phyloP scores from a whole-genome alignment of 2,329 filamentous ascomycete genomes.

The Botrytis fabae region DNA sequence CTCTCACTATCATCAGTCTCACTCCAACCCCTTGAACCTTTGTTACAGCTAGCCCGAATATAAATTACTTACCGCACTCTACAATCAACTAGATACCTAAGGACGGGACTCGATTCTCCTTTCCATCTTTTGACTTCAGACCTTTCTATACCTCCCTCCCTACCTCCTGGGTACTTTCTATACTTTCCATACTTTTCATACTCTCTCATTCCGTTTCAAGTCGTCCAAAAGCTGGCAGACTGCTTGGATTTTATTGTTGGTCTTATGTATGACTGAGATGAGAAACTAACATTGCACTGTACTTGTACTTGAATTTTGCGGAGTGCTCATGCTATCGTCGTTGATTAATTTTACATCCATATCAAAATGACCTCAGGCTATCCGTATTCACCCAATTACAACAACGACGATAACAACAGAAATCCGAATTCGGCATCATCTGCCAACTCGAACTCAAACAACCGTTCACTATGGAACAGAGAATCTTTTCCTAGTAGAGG shows the following conservation, averaged over 20 bases:
- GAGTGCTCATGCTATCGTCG: constrained; percentile 15
- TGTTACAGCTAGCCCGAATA: background rate
- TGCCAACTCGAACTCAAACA: background rate
- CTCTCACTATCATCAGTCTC: background rate
- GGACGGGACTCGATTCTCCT: background rate
- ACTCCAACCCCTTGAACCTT: background rate
- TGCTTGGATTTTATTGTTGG: constrained; percentile 24
- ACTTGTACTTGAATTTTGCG: constrained; percentile 1
- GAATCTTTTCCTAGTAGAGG: background rate
- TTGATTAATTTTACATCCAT: constrained; percentile 24
- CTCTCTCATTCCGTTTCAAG: background rate
- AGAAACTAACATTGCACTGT: constrained; percentile 15
- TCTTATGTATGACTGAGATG: constrained; percentile 14
- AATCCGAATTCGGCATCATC: constrained; percentile 5
- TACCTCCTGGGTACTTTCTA: background rate
- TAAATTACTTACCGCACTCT: background rate
- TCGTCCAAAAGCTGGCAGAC: background rate
- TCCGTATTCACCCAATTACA: constrained; percentile 4
- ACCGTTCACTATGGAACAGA: constrained; percentile 4
- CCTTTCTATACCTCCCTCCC: background rate
- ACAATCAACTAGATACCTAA: background rate
- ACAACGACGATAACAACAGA: constrained; percentile 12
- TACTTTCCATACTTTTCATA: background rate
- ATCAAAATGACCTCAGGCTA: constrained; percentile 21
- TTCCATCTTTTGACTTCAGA: background rate